Evolutionary conservation across 805 yeast species (phyloP).

Genomic region (Kluyveromyces nonfermentans): DNA sequence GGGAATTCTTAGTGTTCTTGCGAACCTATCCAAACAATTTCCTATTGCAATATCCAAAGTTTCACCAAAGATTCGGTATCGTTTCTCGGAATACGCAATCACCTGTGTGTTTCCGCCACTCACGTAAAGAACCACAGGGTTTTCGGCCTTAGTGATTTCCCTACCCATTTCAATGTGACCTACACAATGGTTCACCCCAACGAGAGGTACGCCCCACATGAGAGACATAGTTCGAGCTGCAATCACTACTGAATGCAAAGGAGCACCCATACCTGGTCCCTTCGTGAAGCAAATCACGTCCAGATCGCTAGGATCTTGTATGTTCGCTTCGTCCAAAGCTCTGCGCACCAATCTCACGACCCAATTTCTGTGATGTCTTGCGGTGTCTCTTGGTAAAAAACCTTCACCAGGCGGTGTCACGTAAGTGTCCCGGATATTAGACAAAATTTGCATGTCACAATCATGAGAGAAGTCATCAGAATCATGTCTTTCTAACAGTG

Average conservation of each 20-base stretch:
- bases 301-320: constrained; percentile 38
- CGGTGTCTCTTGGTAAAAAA: constrained; percentile 91
- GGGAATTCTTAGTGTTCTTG: constrained; percentile 78
- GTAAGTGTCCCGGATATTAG: constrained; percentile 94
- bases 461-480: constrained; percentile 43
- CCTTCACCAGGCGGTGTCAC: constrained; percentile 98
- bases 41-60: constrained; percentile 97
- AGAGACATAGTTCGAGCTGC: constrained; percentile 82
- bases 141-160: constrained; percentile 94
- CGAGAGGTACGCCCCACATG: constrained; percentile 73
- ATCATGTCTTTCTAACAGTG: constrained; percentile 19
- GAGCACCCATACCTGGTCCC: constrained; percentile 99
- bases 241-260: constrained; percentile 82
- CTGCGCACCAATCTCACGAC: constrained; percentile 64
- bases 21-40: constrained; percentile 92
- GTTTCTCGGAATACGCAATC: constrained; percentile 87
- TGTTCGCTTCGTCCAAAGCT: constrained; percentile 54
- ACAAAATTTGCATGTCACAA: constrained; percentile 64
- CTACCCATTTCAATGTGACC: constrained; percentile 99
- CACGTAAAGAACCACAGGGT: constrained; percentile 93
- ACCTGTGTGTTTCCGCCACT: constrained; percentile 99
- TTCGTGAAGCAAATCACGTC: constrained; percentile 89
- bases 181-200: constrained; percentile 95
- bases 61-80: constrained; percentile 98
- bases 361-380: constrained; percentile 95